Base-by-base conservation (phyloP, 257 asterid genomes). In the Solanum clarkiae region DNA sequence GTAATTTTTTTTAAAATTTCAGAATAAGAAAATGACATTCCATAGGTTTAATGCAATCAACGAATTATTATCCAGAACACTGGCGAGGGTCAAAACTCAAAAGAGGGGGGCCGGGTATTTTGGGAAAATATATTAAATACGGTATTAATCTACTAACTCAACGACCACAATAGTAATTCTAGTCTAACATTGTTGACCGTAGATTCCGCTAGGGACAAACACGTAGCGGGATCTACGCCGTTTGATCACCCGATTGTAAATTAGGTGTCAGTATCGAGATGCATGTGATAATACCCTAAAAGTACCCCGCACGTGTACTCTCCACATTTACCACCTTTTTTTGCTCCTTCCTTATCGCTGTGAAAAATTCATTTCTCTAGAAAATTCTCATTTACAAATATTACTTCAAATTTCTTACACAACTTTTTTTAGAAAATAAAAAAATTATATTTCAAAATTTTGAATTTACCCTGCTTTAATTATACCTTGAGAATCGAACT, bases 291-390 rank as follows among this genome's bases (percentile, higher is more conserved):
- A 0, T 11, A 59, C 90, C 86, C 24, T 7, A 18, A 11, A 68
- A 42, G 53, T 82, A 84, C 79, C 82, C 92, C 96, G 91, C 98
- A 92, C 92, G 96, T 94, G 97, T 88, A 85, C 26, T 51, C 86
- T 32, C 42, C 51, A 15, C 75, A 70, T 68, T 55, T 81, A 87
- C 74, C 91, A 91, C 92, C 93, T 89, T 60, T 65, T 86, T 87
- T 87, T 84, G 70, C 91, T 88, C 96, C 96, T 80, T 81, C 72
- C 79, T 85, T 81, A 72, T 91, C 92, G 94, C 94, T 89, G 92
- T 87, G 86, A 89, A 87, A 66, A 54, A 69, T 86, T 84, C 90
- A 80, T 84, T 56, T 66, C 49, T 82, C 60, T 54, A 90, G 81
- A 91, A 51, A 85, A 26, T 79, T 62, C 62, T 4, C 72, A 54